A percentile compares a stretch with the other conserved stretches of the same genome.
phyloP scores from a whole-genome alignment of 257 asterid genomes.

The Solanum stenotomum region DNA sequence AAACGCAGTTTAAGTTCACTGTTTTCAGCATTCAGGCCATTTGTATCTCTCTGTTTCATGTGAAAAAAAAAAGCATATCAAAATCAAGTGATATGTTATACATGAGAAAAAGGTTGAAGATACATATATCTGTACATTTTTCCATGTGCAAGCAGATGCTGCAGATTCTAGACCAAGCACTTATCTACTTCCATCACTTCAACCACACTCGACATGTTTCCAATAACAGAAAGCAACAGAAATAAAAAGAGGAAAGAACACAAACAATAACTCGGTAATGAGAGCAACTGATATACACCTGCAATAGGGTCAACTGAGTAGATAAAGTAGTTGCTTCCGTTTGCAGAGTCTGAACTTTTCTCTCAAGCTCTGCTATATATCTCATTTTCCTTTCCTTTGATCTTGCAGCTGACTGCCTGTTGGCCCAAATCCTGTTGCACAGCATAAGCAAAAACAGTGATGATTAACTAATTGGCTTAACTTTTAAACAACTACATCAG shows the following conservation, averaged over 20 bases:
- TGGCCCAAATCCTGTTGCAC: slow-evolving; percentile 86
- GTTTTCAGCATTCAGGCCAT: slow-evolving; percentile 77
- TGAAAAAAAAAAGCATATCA: slow-evolving; percentile 1
- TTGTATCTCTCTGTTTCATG: slow-evolving; percentile 76
- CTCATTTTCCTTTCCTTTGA: slow-evolving; percentile 98
- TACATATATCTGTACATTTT: neutral
- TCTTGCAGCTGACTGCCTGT: slow-evolving; percentile 98
- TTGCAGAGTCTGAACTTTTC: slow-evolving; percentile 91
- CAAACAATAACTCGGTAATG: neutral
- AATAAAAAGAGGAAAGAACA: neutral
- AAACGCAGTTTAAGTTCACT: slow-evolving; percentile 88
- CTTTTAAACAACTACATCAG: neutral
- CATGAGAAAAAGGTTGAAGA: neutral
- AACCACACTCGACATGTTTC: neutral
- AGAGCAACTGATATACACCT: slow-evolving; percentile 28
- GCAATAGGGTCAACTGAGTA: slow-evolving; percentile 82
- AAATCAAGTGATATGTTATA: neutral
- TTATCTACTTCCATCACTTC: neutral
- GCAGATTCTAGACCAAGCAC: neutral
- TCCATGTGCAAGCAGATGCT: neutral
- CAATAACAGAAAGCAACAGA: neutral
- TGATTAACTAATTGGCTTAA: neutral
- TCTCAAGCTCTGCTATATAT: slow-evolving; percentile 93
- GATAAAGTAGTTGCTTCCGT: slow-evolving; percentile 95
- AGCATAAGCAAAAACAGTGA: neutral